Base-by-base conservation (phyloP, 345 rosid species). In the Balakata baccata region DNA sequence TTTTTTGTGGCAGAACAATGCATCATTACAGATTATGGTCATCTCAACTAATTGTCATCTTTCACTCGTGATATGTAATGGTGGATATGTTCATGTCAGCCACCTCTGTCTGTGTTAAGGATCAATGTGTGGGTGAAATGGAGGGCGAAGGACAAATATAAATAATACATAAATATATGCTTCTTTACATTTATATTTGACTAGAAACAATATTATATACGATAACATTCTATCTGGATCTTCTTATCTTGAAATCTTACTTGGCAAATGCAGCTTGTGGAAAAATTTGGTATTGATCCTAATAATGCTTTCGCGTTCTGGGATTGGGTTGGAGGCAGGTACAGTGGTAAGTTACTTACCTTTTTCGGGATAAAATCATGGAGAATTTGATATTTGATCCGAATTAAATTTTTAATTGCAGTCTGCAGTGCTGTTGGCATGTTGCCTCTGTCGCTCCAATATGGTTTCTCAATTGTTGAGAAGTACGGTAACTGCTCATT, bases 401-500 rank as follows among this genome's bases (percentile, higher is more conserved):
- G 53, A 79, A 61, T 59, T 72, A 56, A 69, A 75, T 53, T 65
- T 57, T 62, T 76, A 73, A 47, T 76, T 82, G 81, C 90, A 95
- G 99, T 95, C 81, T 92, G 98, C 92, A 95, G 98, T 87, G 99
- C 99, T 73, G 99, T 95, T 68, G 99, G 99, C 18, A 88, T 92
- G 75, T 80, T 95, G 85, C 99, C 99, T 54, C 74, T 91, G 75
- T 95, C 97, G 68, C 92, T 92, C 62, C 98, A 92, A 76, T 95
- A 95, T 79, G 98, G 99, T 67, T 95, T 91, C 81, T 66, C 91
- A 9, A 84, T 89, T 72, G 90, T 91, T 75, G 96, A 95, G 84
- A 92, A 91, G 99, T 92, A 92, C 71, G 93, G 81, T 83, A 73
- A 25, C 85, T 82, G 81, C 73, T 72, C 45, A 38, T 68, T 65